Base-by-base conservation (phyloP, 345 rosid genomes). In the Triadica sebifera region DNA sequence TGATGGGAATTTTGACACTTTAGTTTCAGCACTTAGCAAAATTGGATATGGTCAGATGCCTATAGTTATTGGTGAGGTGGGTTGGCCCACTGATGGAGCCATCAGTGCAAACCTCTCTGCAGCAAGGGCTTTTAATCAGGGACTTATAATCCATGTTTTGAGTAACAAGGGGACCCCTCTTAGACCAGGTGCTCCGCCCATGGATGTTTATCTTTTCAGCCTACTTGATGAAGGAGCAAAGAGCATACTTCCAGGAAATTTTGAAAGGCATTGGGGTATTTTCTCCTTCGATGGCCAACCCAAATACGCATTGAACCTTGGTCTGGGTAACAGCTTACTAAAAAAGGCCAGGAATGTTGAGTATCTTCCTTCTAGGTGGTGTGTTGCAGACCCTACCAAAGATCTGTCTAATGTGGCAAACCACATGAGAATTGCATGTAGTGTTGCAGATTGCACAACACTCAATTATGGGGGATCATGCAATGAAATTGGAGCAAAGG, bases 261-360 rank as follows among this genome's bases (percentile, higher is more conserved):
- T 95, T 66, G 99, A 93, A 78, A 87, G 99, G 84, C 99, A 93
- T 45, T 93, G 98, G 99, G 98, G 99, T 7, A 90, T 91, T 72
- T 93, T 95, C 89, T 91, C 97, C 47, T 95, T 93, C 16, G 99
- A 95, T 74, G 99, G 98, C 58, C 99, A 93, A 81, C 94, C 98
- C 65, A 95, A 95, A 78, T 95, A 95, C 72, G 82, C 89, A 7
- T 86, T 93, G 60, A 82, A 91, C 83, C 90, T 93, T 17, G 94
- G 96, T 29, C 70, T 85, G 82, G 98, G 98, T 55, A 89, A 82
- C 85, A 85, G 73, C 80, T 69, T 78, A 69, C 75, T 95, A 75
- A 87, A 86, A 87, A 89, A 93, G 69, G 96, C 98, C 0, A 81
- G 76, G 74, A 80, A 87, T 38, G 94, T 95, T 19, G 78, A 89